Evolutionary conservation across 352 stramenopile species (phyloP).

Genomic region (Phytophthora pseudosyringae): DNA sequence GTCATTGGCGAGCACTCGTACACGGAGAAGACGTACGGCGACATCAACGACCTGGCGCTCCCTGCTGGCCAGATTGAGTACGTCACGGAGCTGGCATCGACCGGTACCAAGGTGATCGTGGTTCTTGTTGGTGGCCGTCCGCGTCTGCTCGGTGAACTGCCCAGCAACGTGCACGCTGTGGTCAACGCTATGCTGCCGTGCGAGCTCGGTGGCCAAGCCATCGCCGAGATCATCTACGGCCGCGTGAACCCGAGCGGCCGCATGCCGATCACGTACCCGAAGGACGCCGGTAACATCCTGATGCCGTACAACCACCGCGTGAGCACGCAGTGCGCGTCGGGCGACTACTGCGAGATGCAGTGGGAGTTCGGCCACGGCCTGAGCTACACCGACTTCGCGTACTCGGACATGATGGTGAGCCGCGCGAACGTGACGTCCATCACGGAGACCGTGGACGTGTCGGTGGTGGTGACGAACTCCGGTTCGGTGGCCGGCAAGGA

Average conservation of each 20-base stretch:
- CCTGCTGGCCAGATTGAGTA: constrained; percentile 64
- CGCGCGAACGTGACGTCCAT: constrained; percentile 30
- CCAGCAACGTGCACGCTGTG: no score
- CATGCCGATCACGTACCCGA: constrained; percentile 1
- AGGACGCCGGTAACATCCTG: constrained; percentile 51
- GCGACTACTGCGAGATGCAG: constrained; percentile 50
- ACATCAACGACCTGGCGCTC: constrained; percentile 60
- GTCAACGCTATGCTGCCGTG: no score
- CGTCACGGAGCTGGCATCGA: constrained; percentile 58
- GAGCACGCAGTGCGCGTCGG: constrained; percentile 46
- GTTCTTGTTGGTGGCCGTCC: constrained; percentile 77
- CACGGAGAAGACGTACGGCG: constrained; percentile 77
- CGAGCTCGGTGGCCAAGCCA: no score
- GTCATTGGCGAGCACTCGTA: constrained; percentile 79
- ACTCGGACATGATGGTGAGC: constrained; percentile 53
- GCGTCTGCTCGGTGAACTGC: constrained; percentile 48
- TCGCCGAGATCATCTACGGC: no score
- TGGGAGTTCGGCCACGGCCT: constrained; percentile 66
- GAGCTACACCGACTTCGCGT: constrained; percentile 69
- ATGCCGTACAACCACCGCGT: constrained; percentile 77
- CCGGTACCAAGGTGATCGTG: constrained; percentile 73
- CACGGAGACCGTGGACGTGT: constrained; percentile 46
- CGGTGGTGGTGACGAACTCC: constrained; percentile 72
- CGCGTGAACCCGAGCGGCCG: no score
- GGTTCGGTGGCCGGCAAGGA: constrained; percentile 62